Evolutionary conservation across 2,329 filamentous ascomycete genomes (phyloP), one percentile per base, ranked within the genome.

Genomic region (Neoscytalidium dimidiatum): DNA sequence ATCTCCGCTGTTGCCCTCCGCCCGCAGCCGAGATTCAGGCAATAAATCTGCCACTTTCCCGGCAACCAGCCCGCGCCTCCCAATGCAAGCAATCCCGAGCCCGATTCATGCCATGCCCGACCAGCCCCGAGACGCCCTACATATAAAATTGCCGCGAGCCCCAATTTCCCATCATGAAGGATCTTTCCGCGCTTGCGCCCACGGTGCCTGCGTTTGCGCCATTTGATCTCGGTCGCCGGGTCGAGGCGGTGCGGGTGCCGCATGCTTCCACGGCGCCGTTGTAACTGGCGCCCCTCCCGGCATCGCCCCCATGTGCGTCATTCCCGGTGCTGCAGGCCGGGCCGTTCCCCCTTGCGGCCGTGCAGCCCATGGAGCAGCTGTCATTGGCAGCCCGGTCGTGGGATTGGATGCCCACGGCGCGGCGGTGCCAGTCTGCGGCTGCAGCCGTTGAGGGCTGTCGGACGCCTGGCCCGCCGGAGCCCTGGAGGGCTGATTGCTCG

Each of bases 401-500:
- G 35, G 57, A 28, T 62, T 64, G 6, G 57, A 51, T 49, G 64
- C 57, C 64, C 56, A 48, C 62, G 67, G 41, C 58, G 64, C 46
- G 28, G 48, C 38, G 64, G 66, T 51, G 67, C 65, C 53, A 46
- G 67, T 28, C 17, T 70, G 71, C 64, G 72, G 51, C 2, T 73
- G 70, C 46, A 75, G 70, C 3, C 74, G 68, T 17, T 75, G 61
- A 3, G 68, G 49, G 2, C 68, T 66, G 44, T 73, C 71, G 21
- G 51, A 51, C 0, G 69, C 68, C 29, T 72, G 66, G 19, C 69
- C 66, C 31, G 72, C 66, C 3, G 69, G 64, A 1, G 68, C 68
- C 17, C 70, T 68, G 19, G 72, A 71, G 2, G 77, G 78, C 62
- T 79, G 77, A 35, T 69, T 76, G 0, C 72, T 66, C 4, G 74